These are phyloP conservation scores for Halenospora varia DNA, from an alignment of 495 filamentous ascomycete species.

Conservation along the genomic window DNA sequence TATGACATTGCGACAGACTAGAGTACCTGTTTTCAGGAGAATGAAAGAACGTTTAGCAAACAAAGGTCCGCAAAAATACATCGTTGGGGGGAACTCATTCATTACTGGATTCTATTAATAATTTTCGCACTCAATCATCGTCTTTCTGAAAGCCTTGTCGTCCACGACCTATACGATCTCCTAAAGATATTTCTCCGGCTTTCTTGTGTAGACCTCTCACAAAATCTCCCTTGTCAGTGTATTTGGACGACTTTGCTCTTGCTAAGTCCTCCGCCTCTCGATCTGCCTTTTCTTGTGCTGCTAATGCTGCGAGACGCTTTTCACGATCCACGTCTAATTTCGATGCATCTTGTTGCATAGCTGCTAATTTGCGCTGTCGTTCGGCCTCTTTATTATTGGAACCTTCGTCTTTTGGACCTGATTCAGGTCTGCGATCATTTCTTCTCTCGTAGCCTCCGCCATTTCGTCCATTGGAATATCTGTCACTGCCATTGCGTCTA, in stretches of 20 bases:
- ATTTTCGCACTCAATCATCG: constrained; percentile 21
- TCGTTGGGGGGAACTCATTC: too few species aligned
- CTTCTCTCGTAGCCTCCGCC: constrained; percentile 20
- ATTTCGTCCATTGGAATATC: constrained; percentile 19
- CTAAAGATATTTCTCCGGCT: constrained; percentile 53
- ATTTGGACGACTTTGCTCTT: constrained; percentile 51
- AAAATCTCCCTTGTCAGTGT: constrained; percentile 60
- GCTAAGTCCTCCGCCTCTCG: constrained; percentile 59
- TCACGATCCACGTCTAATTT: constrained; percentile 73
- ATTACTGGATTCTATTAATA: neutral
- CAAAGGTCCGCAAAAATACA: too few species aligned
- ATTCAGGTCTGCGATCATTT: constrained; percentile 22
- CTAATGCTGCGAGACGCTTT: constrained; percentile 63
- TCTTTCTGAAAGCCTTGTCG: constrained; percentile 36
- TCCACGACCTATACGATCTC: constrained; percentile 47
- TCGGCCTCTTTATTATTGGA: constrained; percentile 41
- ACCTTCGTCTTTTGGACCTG: constrained; percentile 6
- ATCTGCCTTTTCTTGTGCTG: constrained; percentile 58
- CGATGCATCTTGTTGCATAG: constrained; percentile 83
- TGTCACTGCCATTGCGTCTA: constrained; percentile 5
- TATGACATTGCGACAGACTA: too few species aligned
- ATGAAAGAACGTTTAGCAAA: too few species aligned
- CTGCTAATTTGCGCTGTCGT: constrained; percentile 66
- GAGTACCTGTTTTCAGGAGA: too few species aligned
- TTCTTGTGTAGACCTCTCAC: constrained; percentile 54